Evolutionary conservation across 371 early-diverging fungal species (phyloP).

Genomic region (Lichtheimia ornata): DNA sequence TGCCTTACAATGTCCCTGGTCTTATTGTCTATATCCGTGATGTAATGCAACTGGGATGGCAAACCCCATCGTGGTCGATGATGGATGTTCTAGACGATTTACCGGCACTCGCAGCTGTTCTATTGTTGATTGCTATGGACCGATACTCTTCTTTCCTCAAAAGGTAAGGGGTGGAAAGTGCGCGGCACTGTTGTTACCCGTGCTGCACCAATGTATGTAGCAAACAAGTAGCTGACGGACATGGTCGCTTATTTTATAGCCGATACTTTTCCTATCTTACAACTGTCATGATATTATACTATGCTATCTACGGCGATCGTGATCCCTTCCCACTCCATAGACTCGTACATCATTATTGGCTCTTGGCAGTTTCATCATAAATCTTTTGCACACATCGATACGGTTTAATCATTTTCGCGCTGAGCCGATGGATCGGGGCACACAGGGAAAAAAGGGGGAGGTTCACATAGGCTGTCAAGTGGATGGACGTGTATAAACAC

Average conservation of each 20-base stretch:
- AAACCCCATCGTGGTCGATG: neutral
- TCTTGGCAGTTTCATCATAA: neutral
- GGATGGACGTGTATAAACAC: no score
- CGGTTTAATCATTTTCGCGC: neutral
- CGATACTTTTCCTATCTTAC: neutral
- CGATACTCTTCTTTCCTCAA: neutral
- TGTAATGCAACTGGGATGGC: conserved; percentile 56
- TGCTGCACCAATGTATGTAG: neutral
- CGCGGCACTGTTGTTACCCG: neutral
- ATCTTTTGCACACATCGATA: neutral
- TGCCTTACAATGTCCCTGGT: conserved; percentile 63
- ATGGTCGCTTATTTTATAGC: neutral
- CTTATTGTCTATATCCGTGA: conserved; percentile 66
- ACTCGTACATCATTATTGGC: neutral
- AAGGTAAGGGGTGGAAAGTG: neutral
- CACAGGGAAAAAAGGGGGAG: no score
- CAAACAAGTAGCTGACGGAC: neutral
- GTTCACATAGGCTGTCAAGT: no score
- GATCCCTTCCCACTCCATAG: neutral
- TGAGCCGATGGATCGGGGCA: neutral
- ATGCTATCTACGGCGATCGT: neutral
- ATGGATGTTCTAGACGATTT: conserved; percentile 6
- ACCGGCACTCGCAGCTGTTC: conserved; percentile 5
- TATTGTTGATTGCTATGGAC: conserved; percentile 2
- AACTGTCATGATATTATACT: neutral